phyloP scores from a whole-genome alignment of 1,284 basidiomycete genomes.

The Porphyrellus sp. region DNA sequence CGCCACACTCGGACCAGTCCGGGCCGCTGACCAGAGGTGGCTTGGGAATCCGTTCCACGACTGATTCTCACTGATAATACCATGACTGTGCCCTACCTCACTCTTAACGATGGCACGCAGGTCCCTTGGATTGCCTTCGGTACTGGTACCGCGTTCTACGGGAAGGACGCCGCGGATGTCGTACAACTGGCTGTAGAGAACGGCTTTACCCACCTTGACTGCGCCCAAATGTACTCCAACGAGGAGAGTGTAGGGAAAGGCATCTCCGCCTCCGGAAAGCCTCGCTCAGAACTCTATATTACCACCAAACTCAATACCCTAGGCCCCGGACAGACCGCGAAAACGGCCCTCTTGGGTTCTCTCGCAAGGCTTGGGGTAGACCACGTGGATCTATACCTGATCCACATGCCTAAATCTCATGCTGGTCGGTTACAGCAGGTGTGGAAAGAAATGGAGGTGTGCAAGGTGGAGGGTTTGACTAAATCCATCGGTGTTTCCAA shows the following conservation, averaged over 20 bases:
- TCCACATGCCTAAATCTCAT: constrained; percentile 45
- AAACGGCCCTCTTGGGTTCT: constrained; percentile 43
- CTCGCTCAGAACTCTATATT: not conserved
- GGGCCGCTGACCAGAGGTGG: no score
- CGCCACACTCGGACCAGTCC: no score
- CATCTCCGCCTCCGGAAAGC: not conserved
- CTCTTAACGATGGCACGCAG: not conserved
- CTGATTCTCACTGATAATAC: not conserved
- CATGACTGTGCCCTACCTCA: not conserved
- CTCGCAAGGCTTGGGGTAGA: constrained; percentile 59
- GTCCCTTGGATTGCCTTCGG: not conserved
- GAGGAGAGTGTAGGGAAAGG: not conserved
- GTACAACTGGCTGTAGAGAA: not conserved
- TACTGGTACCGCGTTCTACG: not conserved
- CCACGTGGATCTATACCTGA: constrained; percentile 76
- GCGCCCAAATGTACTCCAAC: not conserved
- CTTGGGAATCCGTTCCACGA: no score
- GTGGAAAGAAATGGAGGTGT: constrained; percentile 5
- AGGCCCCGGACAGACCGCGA: not conserved
- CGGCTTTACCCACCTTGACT: not conserved
- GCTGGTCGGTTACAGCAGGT: constrained; percentile 1
- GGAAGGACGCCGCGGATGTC: not conserved
- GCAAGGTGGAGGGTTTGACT: constrained; percentile 1
- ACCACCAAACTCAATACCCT: not conserved
- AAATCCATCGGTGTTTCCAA: constrained; percentile 7